Evolutionary conservation across 495 filamentous ascomycete genomes (phyloP).

Genomic region (Neurospora africana): DNA sequence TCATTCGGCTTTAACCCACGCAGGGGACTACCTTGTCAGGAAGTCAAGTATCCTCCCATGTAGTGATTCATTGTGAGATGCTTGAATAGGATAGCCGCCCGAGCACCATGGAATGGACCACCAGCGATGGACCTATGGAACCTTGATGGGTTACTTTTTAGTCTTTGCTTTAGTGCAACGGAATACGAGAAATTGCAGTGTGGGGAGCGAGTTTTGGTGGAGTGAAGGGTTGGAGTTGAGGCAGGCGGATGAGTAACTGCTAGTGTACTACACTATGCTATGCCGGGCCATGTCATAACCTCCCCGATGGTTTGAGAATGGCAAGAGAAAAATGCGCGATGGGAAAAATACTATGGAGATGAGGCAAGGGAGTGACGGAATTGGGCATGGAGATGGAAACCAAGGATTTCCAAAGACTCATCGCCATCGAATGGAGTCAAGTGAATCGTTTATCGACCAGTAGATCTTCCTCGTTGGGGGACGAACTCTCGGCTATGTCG

Average conservation of each 20-base stretch:
- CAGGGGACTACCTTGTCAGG: neutral
- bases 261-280: neutral
- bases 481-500: neutral
- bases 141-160: neutral
- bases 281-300: neutral
- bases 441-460: neutral
- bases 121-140: neutral
- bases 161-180: neutral
- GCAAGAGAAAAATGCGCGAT: neutral
- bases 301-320: neutral
- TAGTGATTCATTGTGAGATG: neutral
- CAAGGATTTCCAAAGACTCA: neutral
- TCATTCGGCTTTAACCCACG: neutral
- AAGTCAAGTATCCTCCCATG: neutral
- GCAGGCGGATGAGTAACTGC: neutral
- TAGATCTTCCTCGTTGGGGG: neutral
- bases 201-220: neutral
- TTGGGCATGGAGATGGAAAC: neutral
- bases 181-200: neutral
- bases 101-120: neutral
- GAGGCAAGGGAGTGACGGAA: neutral
- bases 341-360: neutral
- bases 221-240: neutral
- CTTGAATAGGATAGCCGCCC: neutral
- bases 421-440: neutral